Evolutionary conservation across 345 rosid genomes (phyloP), one percentile per base, ranked within the genome.

Genomic region (Linum tenue): DNA sequence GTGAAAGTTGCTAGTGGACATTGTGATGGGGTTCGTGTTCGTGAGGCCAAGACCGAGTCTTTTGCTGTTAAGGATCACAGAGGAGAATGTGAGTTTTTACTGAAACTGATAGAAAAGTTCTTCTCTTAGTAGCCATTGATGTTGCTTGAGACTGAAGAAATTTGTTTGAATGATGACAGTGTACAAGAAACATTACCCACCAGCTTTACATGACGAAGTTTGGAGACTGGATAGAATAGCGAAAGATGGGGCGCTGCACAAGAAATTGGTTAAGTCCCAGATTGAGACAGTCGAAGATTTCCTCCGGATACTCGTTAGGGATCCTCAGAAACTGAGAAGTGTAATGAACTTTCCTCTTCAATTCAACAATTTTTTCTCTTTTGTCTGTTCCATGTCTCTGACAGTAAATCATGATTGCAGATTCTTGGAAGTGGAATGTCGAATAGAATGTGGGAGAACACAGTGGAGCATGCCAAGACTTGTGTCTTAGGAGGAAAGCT

Each of bases 361-460:
- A 42, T 37, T 60, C 58, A 40, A 38, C 11, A 37, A 14, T 74
- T 58, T 41, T 48, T 31, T 44, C 22, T 43, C 35, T 1, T 5
- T 39, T 44, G 17, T 50, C 43, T 5, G 1, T 42, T 42, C 51
- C 57, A 50, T 64, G 59, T 36, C 59, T 60, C 39, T 14, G 7
- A 11, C 39, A 72, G 50, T 4, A 41, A 48, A 9, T 51, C 12
- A 43, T 55, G 43, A 37, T 57, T 72, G 41, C 65, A 92, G 96
- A 81, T 88, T 67, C 94, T 92, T 7, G 98, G 98, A 71, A 92
- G 98, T 55, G 98, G 96, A 70, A 88, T 90, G 97, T 90, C 98
- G 6, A 92, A 90, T 69, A 81, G 89, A 71, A 92, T 92, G 98
- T 92, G 98, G 98, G 97, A 92, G 74, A 88, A 86, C 50, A 86